Conservation (phyloP, 176 grass and related monocot genomes). For the Ensete glaucum region DNA sequence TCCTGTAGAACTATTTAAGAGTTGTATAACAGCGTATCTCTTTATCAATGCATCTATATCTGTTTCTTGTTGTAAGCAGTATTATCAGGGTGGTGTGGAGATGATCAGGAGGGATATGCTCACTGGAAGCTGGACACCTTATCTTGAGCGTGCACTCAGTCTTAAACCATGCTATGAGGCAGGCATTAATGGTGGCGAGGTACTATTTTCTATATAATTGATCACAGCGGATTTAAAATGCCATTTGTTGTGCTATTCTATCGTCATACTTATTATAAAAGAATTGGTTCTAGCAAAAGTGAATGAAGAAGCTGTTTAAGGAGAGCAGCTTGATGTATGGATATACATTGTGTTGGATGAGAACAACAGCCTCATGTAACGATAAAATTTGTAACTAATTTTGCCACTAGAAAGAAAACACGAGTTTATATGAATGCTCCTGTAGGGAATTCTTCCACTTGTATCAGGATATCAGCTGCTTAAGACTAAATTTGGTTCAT, state of each 20-base stretch:
- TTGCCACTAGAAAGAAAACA: too few relatives aligned
- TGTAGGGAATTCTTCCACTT: too few relatives aligned
- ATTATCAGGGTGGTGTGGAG: conserved; percentile 92
- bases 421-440: too few relatives aligned
- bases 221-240: background rate
- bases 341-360: too few relatives aligned
- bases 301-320: background rate
- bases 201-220: conserved; percentile 16
- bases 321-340: background rate
- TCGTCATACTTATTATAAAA: background rate
- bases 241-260: background rate
- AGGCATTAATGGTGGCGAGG: conserved; percentile 71
- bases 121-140: conserved; percentile 89
- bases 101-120: conserved; percentile 98
- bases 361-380: background rate
- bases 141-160: conserved; percentile 73
- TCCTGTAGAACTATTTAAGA: conserved; percentile 1
- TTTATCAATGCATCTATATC: conserved; percentile 13
- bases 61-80: conserved; percentile 39
- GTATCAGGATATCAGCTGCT: too few relatives aligned
- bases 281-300: background rate
- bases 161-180: conserved; percentile 76
- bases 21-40: conserved; percentile 1
- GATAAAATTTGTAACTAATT: background rate
- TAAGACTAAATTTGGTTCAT: background rate